Percentiles rank a stretch among this genome's conserved stretches.
Evolutionary conservation across 495 filamentous ascomycete species (phyloP).

Genomic region (Penicillium dipodomyicola): DNA sequence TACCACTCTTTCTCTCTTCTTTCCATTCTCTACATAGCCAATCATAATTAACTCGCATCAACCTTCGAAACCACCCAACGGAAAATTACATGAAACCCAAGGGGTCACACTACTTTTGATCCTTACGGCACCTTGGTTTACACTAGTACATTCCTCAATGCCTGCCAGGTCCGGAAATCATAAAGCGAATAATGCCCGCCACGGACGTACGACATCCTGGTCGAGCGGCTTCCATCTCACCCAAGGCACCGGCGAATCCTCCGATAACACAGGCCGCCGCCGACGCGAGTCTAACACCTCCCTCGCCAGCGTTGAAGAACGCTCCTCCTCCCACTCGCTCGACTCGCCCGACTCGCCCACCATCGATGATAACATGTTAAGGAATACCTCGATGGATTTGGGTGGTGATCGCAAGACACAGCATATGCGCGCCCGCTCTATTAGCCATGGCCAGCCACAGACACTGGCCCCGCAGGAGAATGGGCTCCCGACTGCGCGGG

Average conservation of each 20-base stretch:
- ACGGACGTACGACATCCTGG: slow-evolving; percentile 45
- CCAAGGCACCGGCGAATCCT: slow-evolving; percentile 28
- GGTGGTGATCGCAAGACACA: slow-evolving; percentile 21
- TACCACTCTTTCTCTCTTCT: slow-evolving; percentile 1
- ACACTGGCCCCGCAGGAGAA: slow-evolving; percentile 23
- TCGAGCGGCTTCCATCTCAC: slow-evolving; percentile 36
- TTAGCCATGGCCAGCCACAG: slow-evolving; percentile 30
- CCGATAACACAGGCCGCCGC: slow-evolving; percentile 33
- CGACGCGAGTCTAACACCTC: slow-evolving; percentile 38
- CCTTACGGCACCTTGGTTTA: slow-evolving; percentile 16
- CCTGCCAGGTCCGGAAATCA: slow-evolving; percentile 25
- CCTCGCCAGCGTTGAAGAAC: slow-evolving; percentile 39
- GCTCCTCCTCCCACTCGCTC: slow-evolving; percentile 24
- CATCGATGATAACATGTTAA: slow-evolving; percentile 24
- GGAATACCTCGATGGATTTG: slow-evolving; percentile 40
- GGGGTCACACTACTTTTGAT: slow-evolving; percentile 8
- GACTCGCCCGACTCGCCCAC: slow-evolving; percentile 28
- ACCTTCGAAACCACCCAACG: background rate
- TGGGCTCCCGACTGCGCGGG: slow-evolving; percentile 16
- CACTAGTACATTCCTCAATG: slow-evolving; percentile 28
- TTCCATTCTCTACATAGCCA: slow-evolving; percentile 8
- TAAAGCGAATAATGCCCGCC: slow-evolving; percentile 39
- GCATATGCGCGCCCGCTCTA: slow-evolving; percentile 40
- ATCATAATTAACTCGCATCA: slow-evolving; percentile 6
- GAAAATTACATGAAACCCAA: slow-evolving; percentile 29